phyloP scores from a whole-genome alignment of 2,329 filamentous ascomycete species.

The Didymella lethalis region DNA sequence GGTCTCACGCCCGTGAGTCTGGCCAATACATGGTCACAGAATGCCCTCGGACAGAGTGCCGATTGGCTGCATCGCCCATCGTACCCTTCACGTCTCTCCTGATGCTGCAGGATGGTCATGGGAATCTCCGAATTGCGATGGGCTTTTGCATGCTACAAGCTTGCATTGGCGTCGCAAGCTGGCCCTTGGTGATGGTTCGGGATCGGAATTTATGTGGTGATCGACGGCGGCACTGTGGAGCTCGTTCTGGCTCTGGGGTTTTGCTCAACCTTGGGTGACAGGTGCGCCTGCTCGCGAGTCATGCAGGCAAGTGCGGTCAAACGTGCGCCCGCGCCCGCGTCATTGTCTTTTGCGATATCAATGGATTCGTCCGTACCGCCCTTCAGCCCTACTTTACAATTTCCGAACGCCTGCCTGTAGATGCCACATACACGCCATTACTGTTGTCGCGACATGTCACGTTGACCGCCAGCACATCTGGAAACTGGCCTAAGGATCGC shows the following conservation, averaged over 20 bases:
- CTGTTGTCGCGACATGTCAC: conserved; percentile 7
- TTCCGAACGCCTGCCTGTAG: conserved; percentile 4
- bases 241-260: conserved; percentile 6
- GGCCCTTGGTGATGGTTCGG: conserved; percentile 2
- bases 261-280: conserved; percentile 7
- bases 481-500: background rate
- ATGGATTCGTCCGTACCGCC: conserved; percentile 19
- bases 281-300: conserved; percentile 17
- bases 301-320: conserved; percentile 14
- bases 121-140: conserved; percentile 14
- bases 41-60: conserved; percentile 5
- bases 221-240: conserved; percentile 21
- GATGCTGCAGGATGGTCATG: conserved; percentile 6
- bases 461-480: background rate
- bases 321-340: conserved; percentile 18
- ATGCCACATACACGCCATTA: background rate
- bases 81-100: background rate
- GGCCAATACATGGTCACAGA: conserved; percentile 5
- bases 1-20: background rate
- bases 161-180: background rate
- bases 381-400: conserved; percentile 3
- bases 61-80: conserved; percentile 11
- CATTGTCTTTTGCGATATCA: conserved; percentile 18
- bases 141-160: conserved; percentile 11
- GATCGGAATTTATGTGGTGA: conserved; percentile 21